A percentile compares a stretch with the other conserved stretches of the same genome.
These are phyloP conservation scores for Thielaviopsis punctulata DNA, from an alignment of 2,329 filamentous ascomycete genomes.

Conservation along the genomic window DNA sequence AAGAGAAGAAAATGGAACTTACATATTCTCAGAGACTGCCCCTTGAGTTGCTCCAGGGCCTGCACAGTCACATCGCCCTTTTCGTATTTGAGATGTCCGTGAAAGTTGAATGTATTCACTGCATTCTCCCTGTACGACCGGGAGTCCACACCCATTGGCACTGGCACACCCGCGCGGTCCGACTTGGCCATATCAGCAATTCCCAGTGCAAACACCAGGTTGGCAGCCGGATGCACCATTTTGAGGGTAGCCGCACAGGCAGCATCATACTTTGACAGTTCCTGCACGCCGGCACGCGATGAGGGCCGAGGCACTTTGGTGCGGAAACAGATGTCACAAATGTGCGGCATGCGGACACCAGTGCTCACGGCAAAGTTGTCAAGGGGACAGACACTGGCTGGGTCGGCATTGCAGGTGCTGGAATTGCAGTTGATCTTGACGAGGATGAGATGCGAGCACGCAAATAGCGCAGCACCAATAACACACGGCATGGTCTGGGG, in stretches of 20 bases:
- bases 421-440: neutral
- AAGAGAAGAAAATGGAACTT: neutral
- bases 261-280: neutral
- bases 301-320: neutral
- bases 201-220: neutral
- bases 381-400: neutral
- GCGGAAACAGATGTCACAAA: neutral
- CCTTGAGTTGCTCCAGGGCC: neutral
- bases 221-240: neutral
- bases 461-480: neutral
- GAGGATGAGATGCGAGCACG: neutral
- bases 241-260: neutral
- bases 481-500: neutral
- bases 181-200: neutral
- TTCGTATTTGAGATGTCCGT: neutral
- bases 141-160: neutral
- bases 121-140: neutral
- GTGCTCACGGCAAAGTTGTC: neutral
- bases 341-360: neutral
- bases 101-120: neutral
- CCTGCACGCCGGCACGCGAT: neutral
- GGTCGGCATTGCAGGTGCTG: neutral
- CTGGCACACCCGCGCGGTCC: neutral
- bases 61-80: neutral
- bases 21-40: neutral